These are phyloP conservation scores for Leishmania tropica DNA, from an alignment of 208 protist species.

Conservation along the genomic window DNA sequence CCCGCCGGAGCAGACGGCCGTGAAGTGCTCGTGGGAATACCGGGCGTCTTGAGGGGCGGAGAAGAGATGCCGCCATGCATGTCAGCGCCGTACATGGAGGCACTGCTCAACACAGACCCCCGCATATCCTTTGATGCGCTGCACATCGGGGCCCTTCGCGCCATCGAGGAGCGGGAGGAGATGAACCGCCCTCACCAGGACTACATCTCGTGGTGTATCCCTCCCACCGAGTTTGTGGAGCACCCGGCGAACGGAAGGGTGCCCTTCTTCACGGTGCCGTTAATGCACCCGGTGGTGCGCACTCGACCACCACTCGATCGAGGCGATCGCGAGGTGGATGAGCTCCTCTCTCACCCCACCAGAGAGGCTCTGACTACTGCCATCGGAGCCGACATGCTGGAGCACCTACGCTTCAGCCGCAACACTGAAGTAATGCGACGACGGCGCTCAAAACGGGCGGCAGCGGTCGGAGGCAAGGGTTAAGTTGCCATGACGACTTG, in stretches of 20 bases:
- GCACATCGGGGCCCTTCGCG: constrained; percentile 53
- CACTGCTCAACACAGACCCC: constrained; percentile 74
- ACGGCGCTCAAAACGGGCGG: constrained; percentile 7
- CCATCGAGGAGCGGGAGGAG: constrained; percentile 37
- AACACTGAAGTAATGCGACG: background rate
- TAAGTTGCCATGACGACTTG: background rate
- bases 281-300: constrained; percentile 26
- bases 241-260: background rate
- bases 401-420: constrained; percentile 22
- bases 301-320: constrained; percentile 19
- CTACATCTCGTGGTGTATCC: constrained; percentile 22
- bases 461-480: background rate
- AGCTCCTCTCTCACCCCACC: constrained; percentile 6
- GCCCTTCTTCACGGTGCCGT: constrained; percentile 16
- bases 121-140: constrained; percentile 70
- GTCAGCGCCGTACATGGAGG: constrained; percentile 40
- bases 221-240: constrained; percentile 4
- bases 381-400: constrained; percentile 25
- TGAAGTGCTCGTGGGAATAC: constrained; percentile 1
- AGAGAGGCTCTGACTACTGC: constrained; percentile 8
- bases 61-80: constrained; percentile 19
- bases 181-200: constrained; percentile 9
- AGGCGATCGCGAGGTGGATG: constrained; percentile 13
- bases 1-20: background rate
- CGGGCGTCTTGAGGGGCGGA: constrained; percentile 11